Base-by-base conservation (phyloP, 495 filamentous ascomycete genomes). In the Podospora tetraspora region DNA sequence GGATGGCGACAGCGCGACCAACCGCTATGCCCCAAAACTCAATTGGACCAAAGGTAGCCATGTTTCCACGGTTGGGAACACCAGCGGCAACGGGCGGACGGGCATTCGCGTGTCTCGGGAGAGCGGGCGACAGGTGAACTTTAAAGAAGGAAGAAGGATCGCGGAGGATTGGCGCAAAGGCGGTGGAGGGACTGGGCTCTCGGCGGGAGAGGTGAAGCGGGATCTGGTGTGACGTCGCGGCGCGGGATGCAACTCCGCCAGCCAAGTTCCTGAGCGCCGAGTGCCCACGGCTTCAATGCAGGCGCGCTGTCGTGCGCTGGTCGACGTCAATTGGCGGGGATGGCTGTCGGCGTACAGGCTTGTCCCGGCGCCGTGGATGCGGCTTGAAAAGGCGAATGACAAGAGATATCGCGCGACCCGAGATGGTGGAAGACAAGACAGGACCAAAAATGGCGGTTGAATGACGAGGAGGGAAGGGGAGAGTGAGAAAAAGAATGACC, bases 11-110 rank as follows among this genome's bases (percentile, higher is more conserved):
- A 25, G 67, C 64, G 62, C 67, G 71, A 37, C 52, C 63, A 25
- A 13, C 2, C 0, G 37, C 71, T 12, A 73, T 67, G 59, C 71
- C 69, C 3, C 61, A 65, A 16, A 63, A 63, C 52, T 69, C 69
- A 56, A 71, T 63, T 4, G 52, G 63, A 25, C 68, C 62, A 57
- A 67, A 61, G n/a, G 34, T 52, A 24, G 71, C 71, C 71, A 73
- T 73, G 59, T 8, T 60, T 52, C 43, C 43, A n/a, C 43, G 43
- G 8, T 16, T 52, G 43, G 16, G 16, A 59, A 59, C 0, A 59
- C 65, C 24, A 12, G 34, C 24, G 58, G 57, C 58, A 56, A 30
- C 65, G 34, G 19, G 58, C 24, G n/a, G 12, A 12, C 29, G 30
- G 65, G 30, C 58, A 59, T 34, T 66, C 57, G 21, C 65, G 60